Percentiles rank a stretch among this genome's conserved stretches.
These are phyloP conservation scores for Trapa bicornis DNA, from an alignment of 345 rosid species.

Conservation along the genomic window DNA sequence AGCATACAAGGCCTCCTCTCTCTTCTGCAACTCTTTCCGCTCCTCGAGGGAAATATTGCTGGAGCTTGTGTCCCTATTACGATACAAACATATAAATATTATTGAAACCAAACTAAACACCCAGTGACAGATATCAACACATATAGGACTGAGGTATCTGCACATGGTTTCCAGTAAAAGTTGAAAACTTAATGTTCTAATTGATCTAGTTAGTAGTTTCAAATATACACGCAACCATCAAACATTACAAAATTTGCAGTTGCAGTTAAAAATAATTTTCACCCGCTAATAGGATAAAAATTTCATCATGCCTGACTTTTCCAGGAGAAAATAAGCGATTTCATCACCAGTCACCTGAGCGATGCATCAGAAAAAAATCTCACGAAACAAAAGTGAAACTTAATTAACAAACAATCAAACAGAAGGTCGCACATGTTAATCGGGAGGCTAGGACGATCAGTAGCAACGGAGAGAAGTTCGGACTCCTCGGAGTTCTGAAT, in stretches of 20 bases:
- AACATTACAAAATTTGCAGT: no score
- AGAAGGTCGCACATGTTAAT: conserved; percentile 44
- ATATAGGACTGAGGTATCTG: background rate
- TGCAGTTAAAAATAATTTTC: no score
- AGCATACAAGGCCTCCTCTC: conserved; percentile 61
- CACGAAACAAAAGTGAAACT: background rate
- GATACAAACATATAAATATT: background rate
- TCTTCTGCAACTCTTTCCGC: conserved; percentile 44
- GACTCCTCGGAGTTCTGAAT: conserved; percentile 68
- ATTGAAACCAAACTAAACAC: background rate
- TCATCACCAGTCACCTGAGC: no score
- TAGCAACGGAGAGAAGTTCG: conserved; percentile 29
- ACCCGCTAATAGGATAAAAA: no score
- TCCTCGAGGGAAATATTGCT: conserved; percentile 40
- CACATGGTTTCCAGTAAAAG: background rate
- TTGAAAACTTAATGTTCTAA: no score
- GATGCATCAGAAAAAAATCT: background rate
- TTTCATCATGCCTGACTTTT: no score
- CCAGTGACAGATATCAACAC: background rate
- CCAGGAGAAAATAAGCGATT: no score
- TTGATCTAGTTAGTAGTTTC: background rate
- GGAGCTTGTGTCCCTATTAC: conserved; percentile 45
- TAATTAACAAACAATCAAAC: background rate
- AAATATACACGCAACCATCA: no score
- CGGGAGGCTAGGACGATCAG: conserved; percentile 31